These are phyloP conservation scores for Hypericum androsaemum DNA, from an alignment of 345 rosid genomes.

Conservation along the genomic window DNA sequence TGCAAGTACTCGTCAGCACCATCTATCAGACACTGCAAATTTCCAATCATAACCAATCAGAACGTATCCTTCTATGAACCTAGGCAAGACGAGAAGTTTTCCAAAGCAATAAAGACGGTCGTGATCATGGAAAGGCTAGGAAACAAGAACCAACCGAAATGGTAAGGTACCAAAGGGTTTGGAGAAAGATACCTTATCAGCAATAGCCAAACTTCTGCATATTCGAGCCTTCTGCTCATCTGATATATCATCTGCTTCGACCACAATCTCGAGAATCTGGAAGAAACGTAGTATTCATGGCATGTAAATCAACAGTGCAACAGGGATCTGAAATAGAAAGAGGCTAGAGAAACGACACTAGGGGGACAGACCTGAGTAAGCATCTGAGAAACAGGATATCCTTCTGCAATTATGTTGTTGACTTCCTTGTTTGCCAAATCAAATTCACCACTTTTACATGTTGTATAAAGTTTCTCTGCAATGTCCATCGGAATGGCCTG, in stretches of 20 bases:
- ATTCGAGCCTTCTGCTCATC: constrained; percentile 91
- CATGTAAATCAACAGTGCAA: constrained; percentile 1
- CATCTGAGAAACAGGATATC: constrained; percentile 85
- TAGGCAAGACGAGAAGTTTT: not conserved
- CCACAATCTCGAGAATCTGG: constrained; percentile 64
- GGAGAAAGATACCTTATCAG: constrained; percentile 59
- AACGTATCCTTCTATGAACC: not conserved
- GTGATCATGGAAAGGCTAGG: not conserved
- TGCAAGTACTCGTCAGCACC: constrained; percentile 97
- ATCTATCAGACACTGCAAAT: constrained; percentile 67
- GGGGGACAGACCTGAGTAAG: constrained; percentile 48
- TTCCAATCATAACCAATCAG: not conserved
- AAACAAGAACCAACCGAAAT: not conserved
- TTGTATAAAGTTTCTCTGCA: constrained; percentile 41
- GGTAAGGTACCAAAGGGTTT: not conserved
- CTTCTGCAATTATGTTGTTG: constrained; percentile 66
- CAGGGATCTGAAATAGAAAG: constrained; percentile 3
- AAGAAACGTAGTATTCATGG: constrained; percentile 15
- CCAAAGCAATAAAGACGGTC: not conserved
- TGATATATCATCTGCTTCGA: constrained; percentile 54
- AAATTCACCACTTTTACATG: constrained; percentile 81
- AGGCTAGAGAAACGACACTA: not conserved
- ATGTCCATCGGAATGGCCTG: constrained; percentile 74
- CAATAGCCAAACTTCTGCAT: constrained; percentile 61
- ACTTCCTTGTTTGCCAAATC: constrained; percentile 88